A percentile compares a stretch with the other conserved stretches of the same genome.
These are phyloP conservation scores for Aristolochia fimbriata DNA, from an alignment of 164 flowering plant genomes.

Conservation along the genomic window DNA sequence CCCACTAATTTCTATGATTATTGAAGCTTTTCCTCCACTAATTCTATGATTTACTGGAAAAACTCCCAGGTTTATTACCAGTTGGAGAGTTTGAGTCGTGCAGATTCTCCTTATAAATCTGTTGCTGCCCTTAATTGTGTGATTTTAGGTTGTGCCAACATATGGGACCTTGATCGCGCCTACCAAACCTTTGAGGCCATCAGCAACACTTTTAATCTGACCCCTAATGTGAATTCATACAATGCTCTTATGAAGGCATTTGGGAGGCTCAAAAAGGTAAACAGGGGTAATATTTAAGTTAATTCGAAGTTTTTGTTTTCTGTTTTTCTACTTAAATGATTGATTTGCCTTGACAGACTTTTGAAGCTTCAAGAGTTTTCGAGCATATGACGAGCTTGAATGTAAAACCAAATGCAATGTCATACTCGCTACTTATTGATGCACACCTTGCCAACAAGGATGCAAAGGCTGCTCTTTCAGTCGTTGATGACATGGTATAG, in stretches of 20 bases:
- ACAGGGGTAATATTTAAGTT: not conserved
- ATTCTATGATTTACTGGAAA: too few species aligned
- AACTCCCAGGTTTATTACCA: slow-evolving; percentile 74
- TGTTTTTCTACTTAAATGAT: not conserved
- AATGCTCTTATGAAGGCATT: slow-evolving; percentile 86
- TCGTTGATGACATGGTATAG: slow-evolving; percentile 70
- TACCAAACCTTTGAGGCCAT: slow-evolving; percentile 92
- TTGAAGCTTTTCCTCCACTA: too few species aligned
- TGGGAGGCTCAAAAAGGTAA: slow-evolving; percentile 84
- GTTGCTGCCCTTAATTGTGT: slow-evolving; percentile 92
- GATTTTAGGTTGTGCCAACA: slow-evolving; percentile 88
- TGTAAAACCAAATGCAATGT: slow-evolving; percentile 67
- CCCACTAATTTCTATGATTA: too few species aligned
- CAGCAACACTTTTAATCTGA: slow-evolving; percentile 50
- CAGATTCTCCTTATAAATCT: slow-evolving; percentile 85
- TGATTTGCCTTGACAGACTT: slow-evolving; percentile 39
- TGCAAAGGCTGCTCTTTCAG: slow-evolving; percentile 62
- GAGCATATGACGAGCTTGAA: slow-evolving; percentile 71
- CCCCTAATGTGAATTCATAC: slow-evolving; percentile 78
- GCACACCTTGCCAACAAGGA: slow-evolving; percentile 81
- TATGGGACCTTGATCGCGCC: slow-evolving; percentile 93
- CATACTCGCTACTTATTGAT: slow-evolving; percentile 76
- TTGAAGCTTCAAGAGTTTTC: slow-evolving; percentile 77
- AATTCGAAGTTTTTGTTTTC: not conserved
- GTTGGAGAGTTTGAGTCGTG: slow-evolving; percentile 79